Evolutionary conservation across 306 rosid species (phyloP), one percentile per base, ranked within the genome.

Genomic region (Malus domestica): DNA sequence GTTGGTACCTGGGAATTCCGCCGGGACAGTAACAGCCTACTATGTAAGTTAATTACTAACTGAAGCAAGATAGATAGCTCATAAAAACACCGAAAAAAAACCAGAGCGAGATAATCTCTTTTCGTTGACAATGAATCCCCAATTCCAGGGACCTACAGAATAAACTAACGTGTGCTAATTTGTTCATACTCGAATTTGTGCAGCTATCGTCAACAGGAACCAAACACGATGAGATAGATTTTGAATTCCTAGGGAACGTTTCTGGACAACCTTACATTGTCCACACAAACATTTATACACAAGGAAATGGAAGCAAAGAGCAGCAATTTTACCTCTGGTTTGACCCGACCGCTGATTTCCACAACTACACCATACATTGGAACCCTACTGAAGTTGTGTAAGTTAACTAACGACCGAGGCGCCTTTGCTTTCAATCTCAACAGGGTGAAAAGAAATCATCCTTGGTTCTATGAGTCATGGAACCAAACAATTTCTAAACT

Each of bases 361-460:
- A 95, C 84, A 95, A 88, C 85, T 95, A 95, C 87, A 90, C 92
- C 81, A 88, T 90, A 72, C 97, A 89, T n/a, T 95, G 97, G 98
- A 90, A 90, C 78, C 96, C 96, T 71, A 66, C 84, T 45, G 83
- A 79, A 77, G 71, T 90, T 71, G 98, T 92, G 97, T 89, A 84
- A 87, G 95, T 80, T 69, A 38, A 46, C 69, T 55, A 66, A 72
- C 22, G 33, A 20, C 15, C 55, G 68, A 78, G 22, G 55, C 42
- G 38, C 67, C 54, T 73, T 72, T 14, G 40, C 35, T 22, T 22
- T 10, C 3, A 4, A 52, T 72, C 13, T 63, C 10, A 63, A 63
- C 19, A 30, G 66, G 35, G 35, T 61, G 35, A 29, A 49, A 71
- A 23, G 22, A 49, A 59, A 45, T 44, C 69, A 11, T 71, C 20